Evolutionary conservation across 2,329 filamentous ascomycete species (phyloP), one percentile per base, ranked within the genome.

Genomic region (Stachybotrys chartarum): DNA sequence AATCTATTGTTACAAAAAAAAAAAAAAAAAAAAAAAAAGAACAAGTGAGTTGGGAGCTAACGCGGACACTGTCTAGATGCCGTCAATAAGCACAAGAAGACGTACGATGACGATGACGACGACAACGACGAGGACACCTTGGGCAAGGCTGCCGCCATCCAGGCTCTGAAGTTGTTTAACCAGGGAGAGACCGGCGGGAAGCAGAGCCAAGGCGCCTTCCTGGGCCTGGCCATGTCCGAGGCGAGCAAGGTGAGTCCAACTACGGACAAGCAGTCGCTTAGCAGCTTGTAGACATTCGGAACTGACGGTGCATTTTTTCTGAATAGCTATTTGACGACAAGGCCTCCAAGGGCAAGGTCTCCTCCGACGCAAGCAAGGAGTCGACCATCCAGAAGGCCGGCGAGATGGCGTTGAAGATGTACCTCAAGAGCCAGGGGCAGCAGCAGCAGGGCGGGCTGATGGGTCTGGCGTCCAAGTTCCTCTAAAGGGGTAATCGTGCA

Each of bases 401-500:
- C 1, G 86, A 96, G 78, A 87, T 90, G 81, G 92, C 91, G 3
- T 72, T 96, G 64, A 91, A 96, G 81, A 88, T 96, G 83, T 96
- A 92, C 72, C 75, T 95, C 77, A 92, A 96, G 82, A 84, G 81
- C 63, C 80, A 91, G 68, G 80, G 80, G 18, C 71, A 78, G 59
- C 56, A 64, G 58, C 58, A 66, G 55, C 58, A 66, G 55, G 77
- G 71, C 30, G 68, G 77, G 6, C 64, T 82, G 53, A 56, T 77
- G 63, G 65, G 70, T 30, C 58, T 82, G 63, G 79, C 78, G 6
- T 70, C 71, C 62, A 78, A 80, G 70, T 80, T 78, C 56, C 63
- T 80, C 61, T 58, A 61, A 51, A 32, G 2, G 24, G 24, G 24
- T 24, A 24, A 24, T 24, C 4, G 24, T 24, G 24, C 24, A 24